Percentiles rank a stretch among this genome's conserved stretches.
phyloP scores from a whole-genome alignment of 192 early-diverging fungal genomes.

The Entomortierella lignicola region DNA sequence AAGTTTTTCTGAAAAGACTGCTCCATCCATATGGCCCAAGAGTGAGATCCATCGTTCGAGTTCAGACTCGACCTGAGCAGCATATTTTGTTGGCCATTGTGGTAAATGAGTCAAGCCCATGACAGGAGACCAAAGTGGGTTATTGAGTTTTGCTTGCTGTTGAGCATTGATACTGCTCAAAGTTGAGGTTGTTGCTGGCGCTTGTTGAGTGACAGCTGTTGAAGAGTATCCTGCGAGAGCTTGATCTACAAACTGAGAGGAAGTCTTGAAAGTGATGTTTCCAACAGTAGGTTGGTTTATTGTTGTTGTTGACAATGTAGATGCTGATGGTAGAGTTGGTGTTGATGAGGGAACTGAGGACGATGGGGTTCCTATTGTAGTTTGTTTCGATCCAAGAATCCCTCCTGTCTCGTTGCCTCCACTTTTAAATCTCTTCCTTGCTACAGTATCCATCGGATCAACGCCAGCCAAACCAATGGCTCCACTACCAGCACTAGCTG shows the following conservation, averaged over 20 bases:
- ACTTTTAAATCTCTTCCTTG: constrained; percentile 11
- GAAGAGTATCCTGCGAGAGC: constrained; percentile 12
- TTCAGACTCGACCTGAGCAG: constrained; percentile 10
- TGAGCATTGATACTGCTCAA: not conserved
- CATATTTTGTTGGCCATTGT: constrained; percentile 27
- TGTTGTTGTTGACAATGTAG: not conserved
- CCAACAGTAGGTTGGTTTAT: not conserved
- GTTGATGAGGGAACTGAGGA: not conserved
- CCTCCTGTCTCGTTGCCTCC: not conserved
- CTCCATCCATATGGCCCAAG: constrained; percentile 27
- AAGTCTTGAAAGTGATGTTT: not conserved
- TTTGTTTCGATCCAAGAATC: not conserved
- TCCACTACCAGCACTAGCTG: not conserved
- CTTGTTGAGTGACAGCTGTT: not conserved
- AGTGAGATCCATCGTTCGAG: constrained; percentile 39
- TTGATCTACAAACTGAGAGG: constrained; percentile 23
- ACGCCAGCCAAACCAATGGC: not conserved
- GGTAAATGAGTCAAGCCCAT: constrained; percentile 27
- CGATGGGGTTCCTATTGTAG: not conserved
- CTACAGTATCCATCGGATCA: constrained; percentile 2
- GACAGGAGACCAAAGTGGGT: constrained; percentile 48
- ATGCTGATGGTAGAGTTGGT: not conserved
- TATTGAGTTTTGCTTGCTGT: constrained; percentile 25
- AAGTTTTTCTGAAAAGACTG: constrained; percentile 30
- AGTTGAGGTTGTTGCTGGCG: not conserved